Conservation (phyloP, 805 yeast genomes). For the Henningerozyma blattae region DNA sequence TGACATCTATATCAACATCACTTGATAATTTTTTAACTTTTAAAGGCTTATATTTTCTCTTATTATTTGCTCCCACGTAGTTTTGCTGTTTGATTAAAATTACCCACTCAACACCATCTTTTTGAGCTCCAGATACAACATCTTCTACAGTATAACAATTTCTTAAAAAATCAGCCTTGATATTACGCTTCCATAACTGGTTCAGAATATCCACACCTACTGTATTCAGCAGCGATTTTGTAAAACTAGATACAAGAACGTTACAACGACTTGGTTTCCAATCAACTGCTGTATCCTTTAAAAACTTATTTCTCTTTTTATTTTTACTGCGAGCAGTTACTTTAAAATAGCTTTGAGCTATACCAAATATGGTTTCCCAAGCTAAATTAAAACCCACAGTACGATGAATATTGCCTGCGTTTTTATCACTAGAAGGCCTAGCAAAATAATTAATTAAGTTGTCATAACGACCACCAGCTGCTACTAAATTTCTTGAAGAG, state of each 20-base stretch:
- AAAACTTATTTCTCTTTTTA: conserved; percentile 25
- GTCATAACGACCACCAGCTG: conserved; percentile 94
- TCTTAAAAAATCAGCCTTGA: conserved; percentile 60
- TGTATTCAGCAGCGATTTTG: conserved; percentile 41
- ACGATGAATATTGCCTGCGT: conserved; percentile 26
- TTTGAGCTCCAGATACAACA: conserved; percentile 45
- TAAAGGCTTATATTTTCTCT: conserved; percentile 61
- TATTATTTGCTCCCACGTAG: conserved; percentile 20
- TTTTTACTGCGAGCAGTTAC: conserved; percentile 21
- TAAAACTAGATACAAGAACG: conserved; percentile 63
- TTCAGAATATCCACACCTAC: conserved; percentile 53
- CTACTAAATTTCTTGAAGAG: conserved; percentile 38
- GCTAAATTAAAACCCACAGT: conserved; percentile 87
- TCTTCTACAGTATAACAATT: conserved; percentile 48
- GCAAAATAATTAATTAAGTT: conserved; percentile 54
- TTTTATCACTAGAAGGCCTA: conserved; percentile 34
- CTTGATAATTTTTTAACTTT: conserved; percentile 53
- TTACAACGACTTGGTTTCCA: conserved; percentile 64
- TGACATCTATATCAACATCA: conserved; percentile 59
- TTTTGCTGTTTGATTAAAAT: conserved; percentile 63
- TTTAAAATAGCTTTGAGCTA: conserved; percentile 37
- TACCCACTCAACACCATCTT: conserved; percentile 66
- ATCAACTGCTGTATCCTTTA: conserved; percentile 27
- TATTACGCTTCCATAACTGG: conserved; percentile 62
- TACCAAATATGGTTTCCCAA: conserved; percentile 48